Base-by-base conservation (phyloP, 2,329 filamentous ascomycete species). In the Aplosporella prunicola region DNA sequence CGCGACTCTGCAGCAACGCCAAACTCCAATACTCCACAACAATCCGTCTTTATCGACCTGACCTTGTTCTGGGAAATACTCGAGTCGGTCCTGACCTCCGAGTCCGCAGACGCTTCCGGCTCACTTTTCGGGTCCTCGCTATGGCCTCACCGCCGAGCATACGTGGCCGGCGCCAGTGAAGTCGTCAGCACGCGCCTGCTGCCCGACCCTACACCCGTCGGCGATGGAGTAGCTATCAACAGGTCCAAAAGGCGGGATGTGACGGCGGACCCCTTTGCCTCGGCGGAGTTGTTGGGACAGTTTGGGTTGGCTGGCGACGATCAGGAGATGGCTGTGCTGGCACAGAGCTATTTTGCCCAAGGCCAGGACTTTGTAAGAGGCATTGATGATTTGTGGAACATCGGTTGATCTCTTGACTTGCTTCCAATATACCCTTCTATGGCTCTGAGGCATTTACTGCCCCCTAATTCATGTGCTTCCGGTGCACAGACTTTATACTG, bases 1-100 rank as follows among this genome's bases (percentile, higher is more conserved):
- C 57, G 58, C 25, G 57, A 29, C 27, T 35, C 32, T 3, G 27
- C 31, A 4, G 24, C 27, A 11, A 18, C 32, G 6, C 25, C 32
- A 13, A 58, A 35, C 45, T 58, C 31, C 43, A 56, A 40, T 44
- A 53, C 20, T 47, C 58, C 43, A 56, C 52, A 65, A 6, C 50
- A 15, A 17, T 29, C 25, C 34, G 34, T 36, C 18, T 36, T 66
- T 2, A 67, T 68, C 24, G 64, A 69, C 35, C 56, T 69, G 0
- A 63, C 60, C 4, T 56, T 62, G 15, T 68, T 69, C 46, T 69
- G 66, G 60, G 64, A 68, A 40, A 65, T 69, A 9, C 53, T 69
- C 2, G 66, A 69, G 46, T 67, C 66, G 35, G 61, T 63, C 1
- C 63, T 61, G 7, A 61, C 60, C 9, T 59, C 56, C 32, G 63